Percentiles rank a stretch among this genome's conserved stretches.
phyloP scores from a whole-genome alignment of 345 rosid species.

The Corchorus capsularis region DNA sequence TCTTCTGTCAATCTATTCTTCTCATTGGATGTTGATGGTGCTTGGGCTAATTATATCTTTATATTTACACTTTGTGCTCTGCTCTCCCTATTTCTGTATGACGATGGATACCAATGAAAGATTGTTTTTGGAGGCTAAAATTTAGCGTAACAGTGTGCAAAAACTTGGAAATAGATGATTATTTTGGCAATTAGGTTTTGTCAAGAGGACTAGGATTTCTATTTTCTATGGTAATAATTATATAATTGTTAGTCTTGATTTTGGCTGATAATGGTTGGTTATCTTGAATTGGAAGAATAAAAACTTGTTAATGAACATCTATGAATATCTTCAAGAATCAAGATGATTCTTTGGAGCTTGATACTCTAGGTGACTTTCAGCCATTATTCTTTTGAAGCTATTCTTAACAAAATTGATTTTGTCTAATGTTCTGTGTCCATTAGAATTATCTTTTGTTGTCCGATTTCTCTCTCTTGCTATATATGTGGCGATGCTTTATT shows the following conservation, averaged over 20 bases:
- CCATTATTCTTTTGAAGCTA: not conserved
- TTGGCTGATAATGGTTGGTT: not conserved
- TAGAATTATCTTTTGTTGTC: not conserved
- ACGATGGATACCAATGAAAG: not conserved
- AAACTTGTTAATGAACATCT: not conserved
- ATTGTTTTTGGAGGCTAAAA: not conserved
- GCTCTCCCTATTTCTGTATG: not conserved
- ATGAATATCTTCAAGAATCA: not conserved
- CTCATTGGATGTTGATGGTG: not conserved
- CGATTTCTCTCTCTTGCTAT: not conserved
- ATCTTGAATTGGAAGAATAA: not conserved
- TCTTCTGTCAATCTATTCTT: not conserved
- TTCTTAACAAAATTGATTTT: not conserved
- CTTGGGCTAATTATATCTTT: constrained; percentile 2
- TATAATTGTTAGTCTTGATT: not conserved
- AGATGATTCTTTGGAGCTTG: not conserved
- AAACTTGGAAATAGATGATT: constrained; percentile 1
- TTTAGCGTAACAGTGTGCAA: not conserved
- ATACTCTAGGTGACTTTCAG: not conserved
- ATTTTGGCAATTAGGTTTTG: not conserved
- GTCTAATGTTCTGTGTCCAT: not conserved
- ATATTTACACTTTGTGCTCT: not conserved
- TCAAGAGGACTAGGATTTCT: not conserved
- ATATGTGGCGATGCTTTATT: constrained; percentile 1
- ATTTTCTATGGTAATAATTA: not conserved